Evolutionary conservation across 306 rosid genomes (phyloP).

Genomic region (Sindora glabra): DNA sequence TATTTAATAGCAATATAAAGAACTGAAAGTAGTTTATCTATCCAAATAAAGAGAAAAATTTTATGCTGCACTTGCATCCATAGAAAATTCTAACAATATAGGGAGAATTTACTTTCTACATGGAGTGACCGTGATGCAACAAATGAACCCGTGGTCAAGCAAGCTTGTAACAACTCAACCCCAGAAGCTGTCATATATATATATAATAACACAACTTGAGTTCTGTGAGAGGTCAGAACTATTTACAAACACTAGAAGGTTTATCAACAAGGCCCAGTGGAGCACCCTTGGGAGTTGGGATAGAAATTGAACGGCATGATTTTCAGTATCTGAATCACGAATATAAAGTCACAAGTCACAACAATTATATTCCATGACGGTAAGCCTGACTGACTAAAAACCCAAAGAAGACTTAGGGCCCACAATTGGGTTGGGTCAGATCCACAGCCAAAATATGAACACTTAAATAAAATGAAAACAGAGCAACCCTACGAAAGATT

Average conservation of each 20-base stretch:
- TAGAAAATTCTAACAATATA: background rate
- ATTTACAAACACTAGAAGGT: background rate
- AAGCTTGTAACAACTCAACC: background rate
- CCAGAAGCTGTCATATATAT: no score
- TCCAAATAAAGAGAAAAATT: background rate
- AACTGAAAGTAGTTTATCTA: background rate
- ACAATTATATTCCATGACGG: background rate
- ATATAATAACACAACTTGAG: no score
- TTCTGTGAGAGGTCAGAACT: background rate
- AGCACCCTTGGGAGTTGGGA: no score
- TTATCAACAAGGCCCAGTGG: slow-evolving; percentile 2
- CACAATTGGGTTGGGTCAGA: slow-evolving; percentile 17
- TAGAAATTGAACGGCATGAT: no score
- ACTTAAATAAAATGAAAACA: background rate
- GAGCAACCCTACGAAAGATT: slow-evolving; percentile 4
- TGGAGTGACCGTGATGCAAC: background rate
- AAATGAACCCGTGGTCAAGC: background rate
- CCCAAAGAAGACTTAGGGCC: slow-evolving; percentile 23
- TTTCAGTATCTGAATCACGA: no score
- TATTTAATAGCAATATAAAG: background rate
- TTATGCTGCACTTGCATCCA: background rate
- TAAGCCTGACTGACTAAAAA: background rate
- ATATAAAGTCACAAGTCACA: background rate
- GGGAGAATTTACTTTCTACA: background rate
- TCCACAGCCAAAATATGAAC: background rate